phyloP scores from a whole-genome alignment of 768 basidiomycete species.

The Daedalea quercina region DNA sequence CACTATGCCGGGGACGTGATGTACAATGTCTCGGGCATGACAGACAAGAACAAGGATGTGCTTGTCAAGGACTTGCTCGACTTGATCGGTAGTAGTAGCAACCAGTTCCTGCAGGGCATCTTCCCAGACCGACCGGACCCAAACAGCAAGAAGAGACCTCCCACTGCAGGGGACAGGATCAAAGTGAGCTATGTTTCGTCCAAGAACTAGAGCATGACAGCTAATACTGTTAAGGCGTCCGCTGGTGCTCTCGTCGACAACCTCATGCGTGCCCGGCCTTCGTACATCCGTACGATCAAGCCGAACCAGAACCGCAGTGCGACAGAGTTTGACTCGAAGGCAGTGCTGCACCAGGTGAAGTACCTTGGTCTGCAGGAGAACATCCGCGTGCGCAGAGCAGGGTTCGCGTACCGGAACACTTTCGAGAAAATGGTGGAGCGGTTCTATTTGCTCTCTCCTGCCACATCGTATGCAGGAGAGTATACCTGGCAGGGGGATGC shows the following conservation, averaged over 20 bases:
- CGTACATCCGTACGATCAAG: conserved; percentile 99
- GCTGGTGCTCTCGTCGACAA: conserved; percentile 96
- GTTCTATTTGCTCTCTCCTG: conserved; percentile 91
- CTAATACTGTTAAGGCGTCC: conserved; percentile 51
- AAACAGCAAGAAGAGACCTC: conserved; percentile 95
- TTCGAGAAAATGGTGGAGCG: conserved; percentile 99
- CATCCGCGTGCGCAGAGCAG: conserved; percentile 93
- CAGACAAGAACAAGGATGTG: conserved; percentile 99
- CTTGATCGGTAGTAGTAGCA: conserved; percentile 71
- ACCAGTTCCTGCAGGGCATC: conserved; percentile 79
- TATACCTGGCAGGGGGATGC: conserved; percentile 94
- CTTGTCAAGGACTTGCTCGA: conserved; percentile 93
- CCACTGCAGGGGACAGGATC: conserved; percentile 96
- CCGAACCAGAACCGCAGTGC: conserved; percentile 94
- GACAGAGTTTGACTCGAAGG: conserved; percentile 90
- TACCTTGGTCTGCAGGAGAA: conserved; percentile 98
- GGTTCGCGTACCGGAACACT: conserved; percentile 96
- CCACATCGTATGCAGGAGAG: conserved; percentile 97
- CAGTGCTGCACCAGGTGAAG: conserved; percentile 97
- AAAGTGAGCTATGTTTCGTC: conserved; percentile 46
- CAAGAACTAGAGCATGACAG: too few species aligned
- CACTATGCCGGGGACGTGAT: conserved; percentile 99
- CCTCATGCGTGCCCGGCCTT: conserved; percentile 94
- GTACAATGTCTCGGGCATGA: conserved; percentile 98
- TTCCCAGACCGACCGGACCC: conserved; percentile 96